Base-by-base conservation (phyloP, 2,329 filamentous ascomycete species). In the Colletotrichum lini region DNA sequence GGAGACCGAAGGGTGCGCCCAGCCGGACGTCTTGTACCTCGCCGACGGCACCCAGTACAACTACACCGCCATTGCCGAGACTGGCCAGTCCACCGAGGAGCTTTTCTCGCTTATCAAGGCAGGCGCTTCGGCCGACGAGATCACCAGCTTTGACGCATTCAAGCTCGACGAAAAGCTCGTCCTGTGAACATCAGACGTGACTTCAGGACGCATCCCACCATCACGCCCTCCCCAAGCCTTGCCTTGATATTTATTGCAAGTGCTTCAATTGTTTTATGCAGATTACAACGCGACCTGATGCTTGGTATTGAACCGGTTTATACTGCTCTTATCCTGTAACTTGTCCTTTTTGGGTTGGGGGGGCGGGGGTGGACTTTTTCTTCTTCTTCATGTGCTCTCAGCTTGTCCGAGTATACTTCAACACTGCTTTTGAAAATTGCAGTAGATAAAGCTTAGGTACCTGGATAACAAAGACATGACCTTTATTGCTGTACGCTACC, bases 31-130 rank as follows among this genome's bases (percentile, higher is more conserved):
- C 56, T 45, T 67, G 47, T 67, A 67, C 47, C 64, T 67, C 47
- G 56, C 47, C 64, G 64, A 67, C 56, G 64, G 64, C 64, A 67
- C 64, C 64, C 64, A 67, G 64, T 67, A 67, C 64, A 67, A 67
- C 64, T 67, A 61, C 64, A 67, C 64, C 56, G 64, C 64, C 56
- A 67, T 67, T 61, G 56, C 40, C 47, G 56, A 67, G 40, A 44
- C 64, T 53, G 64, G 64, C 6, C 56, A 67, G 64, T 21, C 64
- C 56, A 54, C 23, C 56, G 56, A 67, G 2, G 64, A 67, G 56
- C 8, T 67, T 52, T 2, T 16, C 47, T 61, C 64, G 64, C 38
- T 67, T 47, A 3, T 67, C 3, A 1, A 12, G 47, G 40, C 38
- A 0, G 64, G 64, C 47, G 64, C 64, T 40, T 67, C 64, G 10